Percentiles rank a stretch among this genome's conserved stretches.
Conservation (phyloP, 768 basidiomycete species). For the Suillus cothurnatus region DNA sequence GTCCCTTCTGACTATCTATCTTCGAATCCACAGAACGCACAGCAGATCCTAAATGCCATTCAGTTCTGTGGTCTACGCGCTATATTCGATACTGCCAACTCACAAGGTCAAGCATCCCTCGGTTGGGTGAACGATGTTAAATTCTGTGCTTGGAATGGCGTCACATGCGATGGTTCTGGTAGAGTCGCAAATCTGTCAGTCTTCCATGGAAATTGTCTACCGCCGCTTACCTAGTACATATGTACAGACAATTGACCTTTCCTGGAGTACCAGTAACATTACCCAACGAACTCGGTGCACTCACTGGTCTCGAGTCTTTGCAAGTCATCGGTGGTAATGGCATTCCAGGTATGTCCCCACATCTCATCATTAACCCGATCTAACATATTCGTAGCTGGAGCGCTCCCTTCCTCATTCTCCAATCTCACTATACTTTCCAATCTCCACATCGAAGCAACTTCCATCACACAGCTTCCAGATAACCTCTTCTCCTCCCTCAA, state of each 20-base stretch:
- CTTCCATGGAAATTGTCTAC: neutral
- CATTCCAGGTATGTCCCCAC: conserved; percentile 40
- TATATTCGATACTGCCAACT: conserved; percentile 41
- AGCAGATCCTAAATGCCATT: conserved; percentile 36
- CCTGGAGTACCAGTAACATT: conserved; percentile 49
- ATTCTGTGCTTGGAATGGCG: conserved; percentile 51
- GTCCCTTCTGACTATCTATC: conserved; percentile 31
- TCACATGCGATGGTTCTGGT: conserved; percentile 44
- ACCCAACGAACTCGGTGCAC: conserved; percentile 42
- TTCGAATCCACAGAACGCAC: conserved; percentile 35
- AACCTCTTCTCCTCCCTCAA: conserved; percentile 36
- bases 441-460: conserved; percentile 45
- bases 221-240: neutral
- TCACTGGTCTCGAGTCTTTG: conserved; percentile 41
- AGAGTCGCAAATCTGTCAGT: conserved; percentile 45
- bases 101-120: conserved; percentile 40
- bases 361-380: neutral
- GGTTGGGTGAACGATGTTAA: conserved; percentile 47
- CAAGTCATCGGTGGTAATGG: conserved; percentile 42
- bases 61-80: conserved; percentile 53
- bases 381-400: conserved; percentile 35
- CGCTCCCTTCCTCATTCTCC: conserved; percentile 41
- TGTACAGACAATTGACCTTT: conserved; percentile 40
- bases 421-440: conserved; percentile 39
- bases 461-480: conserved; percentile 37